Evolutionary conservation across 2,329 filamentous ascomycete genomes (phyloP), one percentile per base, ranked within the genome.

Genomic region (Ceratocystis variospora): DNA sequence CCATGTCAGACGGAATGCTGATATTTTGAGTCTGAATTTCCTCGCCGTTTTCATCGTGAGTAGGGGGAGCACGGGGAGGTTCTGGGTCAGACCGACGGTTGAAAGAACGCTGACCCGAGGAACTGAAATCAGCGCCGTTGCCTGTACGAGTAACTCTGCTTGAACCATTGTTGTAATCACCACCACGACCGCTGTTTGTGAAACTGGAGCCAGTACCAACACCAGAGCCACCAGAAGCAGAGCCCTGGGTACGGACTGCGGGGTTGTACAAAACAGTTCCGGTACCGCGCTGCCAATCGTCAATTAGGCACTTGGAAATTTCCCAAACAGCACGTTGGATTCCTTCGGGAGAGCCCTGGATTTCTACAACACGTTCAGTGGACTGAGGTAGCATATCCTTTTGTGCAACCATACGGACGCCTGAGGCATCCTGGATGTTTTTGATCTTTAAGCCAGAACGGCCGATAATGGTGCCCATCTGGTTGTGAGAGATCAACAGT

Each of bases 331-430:
- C 93, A 75, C 92, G 91, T 78, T 96, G 91, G 72, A 99, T 96
- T 68, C 93, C 92, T 66, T 96, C 91, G 17, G 94, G 92, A 19
- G 88, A 93, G 71, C 94, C 94, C 75, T 96, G 92, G 59, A 99
- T 88, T 75, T 99, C 94, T 70, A 99, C 94, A 72, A 99, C 92
- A 70, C 94, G 88, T 80, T 99, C 94, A 44, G 94, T 99, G 5
- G 94, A 99, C 77, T 99, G 94, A 45, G 94, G 94, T 6, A 99
- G 86, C 94, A 99, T 99, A 74, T 99, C 94, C 79, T 99, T 99
- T 77, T 99, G 94, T 50, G 94, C 94, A 62, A 99, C 92, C 94
- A 99, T 99, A 74, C 94, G 92, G 68, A 97, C 94, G 70, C 92
- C 92, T 4, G 94, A 97, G 37, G 86, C 87, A 76, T 99, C 94